Evolutionary conservation across 2,329 filamentous ascomycete species (phyloP).

Genomic region (Lasiodiplodia hormozganensis): DNA sequence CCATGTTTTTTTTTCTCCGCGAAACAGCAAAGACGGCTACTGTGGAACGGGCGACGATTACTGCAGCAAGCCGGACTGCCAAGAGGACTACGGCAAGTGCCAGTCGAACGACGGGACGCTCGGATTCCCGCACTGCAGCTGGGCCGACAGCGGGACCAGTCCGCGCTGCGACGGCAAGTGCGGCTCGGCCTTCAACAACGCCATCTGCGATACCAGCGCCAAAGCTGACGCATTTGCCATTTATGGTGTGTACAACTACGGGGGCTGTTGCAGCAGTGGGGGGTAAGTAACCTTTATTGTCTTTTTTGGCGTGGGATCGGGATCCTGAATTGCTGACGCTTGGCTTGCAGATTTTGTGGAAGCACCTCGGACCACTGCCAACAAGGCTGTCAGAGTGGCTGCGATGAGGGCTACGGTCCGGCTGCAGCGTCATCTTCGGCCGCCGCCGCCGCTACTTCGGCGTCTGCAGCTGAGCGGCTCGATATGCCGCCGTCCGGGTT

Average conservation of each 20-base stretch:
- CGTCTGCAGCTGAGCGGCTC: no score
- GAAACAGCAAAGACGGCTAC: background rate
- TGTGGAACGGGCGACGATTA: background rate
- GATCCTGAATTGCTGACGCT: no score
- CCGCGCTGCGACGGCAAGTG: conserved; percentile 26
- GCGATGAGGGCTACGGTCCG: no score
- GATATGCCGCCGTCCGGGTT: no score
- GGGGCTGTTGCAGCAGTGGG: conserved; percentile 9
- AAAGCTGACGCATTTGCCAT: background rate
- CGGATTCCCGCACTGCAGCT: background rate
- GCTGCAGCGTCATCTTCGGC: no score
- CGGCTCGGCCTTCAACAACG: conserved; percentile 1
- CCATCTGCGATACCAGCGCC: background rate
- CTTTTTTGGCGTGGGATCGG: no score
- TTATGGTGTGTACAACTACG: conserved; percentile 20
- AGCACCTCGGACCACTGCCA: no score
- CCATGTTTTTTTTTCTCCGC: no score
- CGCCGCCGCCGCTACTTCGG: no score
- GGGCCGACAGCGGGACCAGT: conserved; percentile 5
- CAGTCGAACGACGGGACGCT: background rate
- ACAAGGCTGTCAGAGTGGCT: no score
- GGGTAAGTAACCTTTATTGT: background rate
- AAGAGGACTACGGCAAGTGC: background rate
- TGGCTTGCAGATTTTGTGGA: no score
- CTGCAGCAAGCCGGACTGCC: background rate